These are phyloP conservation scores for Tieghemostelium lacteum DNA, from an alignment of 78 protist genomes.

Conservation along the genomic window DNA sequence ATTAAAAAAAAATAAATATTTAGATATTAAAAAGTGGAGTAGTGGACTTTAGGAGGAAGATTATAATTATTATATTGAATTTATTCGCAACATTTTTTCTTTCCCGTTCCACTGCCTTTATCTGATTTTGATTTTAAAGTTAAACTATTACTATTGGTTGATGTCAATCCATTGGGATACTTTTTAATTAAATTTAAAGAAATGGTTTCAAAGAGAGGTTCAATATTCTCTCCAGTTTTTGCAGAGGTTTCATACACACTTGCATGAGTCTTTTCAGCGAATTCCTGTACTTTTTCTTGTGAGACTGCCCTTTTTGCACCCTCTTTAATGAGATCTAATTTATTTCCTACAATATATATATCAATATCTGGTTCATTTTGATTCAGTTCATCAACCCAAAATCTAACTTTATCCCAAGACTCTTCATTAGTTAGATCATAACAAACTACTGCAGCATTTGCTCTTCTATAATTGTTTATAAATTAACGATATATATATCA, in stretches of 20 bases:
- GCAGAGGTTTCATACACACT: conserved; percentile 48
- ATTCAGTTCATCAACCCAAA: conserved; percentile 63
- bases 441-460: conserved; percentile 70
- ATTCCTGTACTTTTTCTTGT: not conserved
- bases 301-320: conserved; percentile 25
- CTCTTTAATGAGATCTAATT: conserved; percentile 48
- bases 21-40: too few species aligned
- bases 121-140: too few species aligned
- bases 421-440: conserved; percentile 52
- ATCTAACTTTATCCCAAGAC: conserved; percentile 62
- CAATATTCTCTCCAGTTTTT: conserved; percentile 52
- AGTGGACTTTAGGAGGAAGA: too few species aligned
- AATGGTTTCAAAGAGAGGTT: conserved; percentile 13
- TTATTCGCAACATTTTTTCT: not conserved
- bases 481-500: too few species aligned
- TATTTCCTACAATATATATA: conserved; percentile 62
- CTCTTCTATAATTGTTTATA: too few species aligned
- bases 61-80: too few species aligned
- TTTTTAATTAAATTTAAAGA: conserved; percentile 29
- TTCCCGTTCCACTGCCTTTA: not conserved
- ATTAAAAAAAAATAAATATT: too few species aligned
- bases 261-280: conserved; percentile 25
- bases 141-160: not conserved
- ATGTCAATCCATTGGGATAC: conserved; percentile 18
- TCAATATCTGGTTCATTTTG: conserved; percentile 68